Conservation (phyloP, 768 basidiomycete genomes). For the Boletus speciosus region DNA sequence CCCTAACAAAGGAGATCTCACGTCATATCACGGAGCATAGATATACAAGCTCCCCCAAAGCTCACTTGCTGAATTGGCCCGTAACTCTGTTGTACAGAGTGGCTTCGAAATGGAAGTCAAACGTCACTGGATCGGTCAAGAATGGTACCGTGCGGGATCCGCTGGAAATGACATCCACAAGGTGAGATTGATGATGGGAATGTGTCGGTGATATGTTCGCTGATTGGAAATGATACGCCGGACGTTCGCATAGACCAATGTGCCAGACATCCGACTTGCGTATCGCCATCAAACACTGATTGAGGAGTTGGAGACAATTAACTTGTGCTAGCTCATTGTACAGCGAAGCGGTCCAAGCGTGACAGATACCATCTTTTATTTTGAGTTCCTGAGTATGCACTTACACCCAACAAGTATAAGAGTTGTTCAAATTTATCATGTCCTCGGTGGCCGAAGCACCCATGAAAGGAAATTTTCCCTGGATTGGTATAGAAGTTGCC, state of each 20-base stretch:
- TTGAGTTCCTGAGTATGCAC: not conserved
- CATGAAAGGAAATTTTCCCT: not conserved
- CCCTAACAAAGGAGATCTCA: not conserved
- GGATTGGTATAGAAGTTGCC: not conserved
- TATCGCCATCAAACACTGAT: slow-evolving; percentile 88
- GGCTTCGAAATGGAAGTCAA: slow-evolving; percentile 99
- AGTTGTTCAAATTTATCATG: too few relatives aligned
- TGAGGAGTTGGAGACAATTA: slow-evolving; percentile 77
- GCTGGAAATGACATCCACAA: slow-evolving; percentile 96
- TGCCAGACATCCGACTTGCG: slow-evolving; percentile 86
- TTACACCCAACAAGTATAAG: too few relatives aligned
- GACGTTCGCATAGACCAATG: slow-evolving; percentile 71
- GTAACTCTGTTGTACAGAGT: slow-evolving; percentile 94
- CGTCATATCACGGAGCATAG: slow-evolving; percentile 35
- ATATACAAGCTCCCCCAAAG: slow-evolving; percentile 96
- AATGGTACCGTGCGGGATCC: slow-evolving; percentile 92
- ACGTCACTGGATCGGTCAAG: slow-evolving; percentile 88
- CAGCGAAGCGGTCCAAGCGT: not conserved
- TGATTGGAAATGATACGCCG: not conserved
- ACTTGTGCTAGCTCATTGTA: slow-evolving; percentile 18
- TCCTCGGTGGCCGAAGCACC: too few relatives aligned
- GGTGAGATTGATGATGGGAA: slow-evolving; percentile 39
- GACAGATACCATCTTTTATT: not conserved
- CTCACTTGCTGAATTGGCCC: slow-evolving; percentile 93
- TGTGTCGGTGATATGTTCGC: not conserved